phyloP scores from a whole-genome alignment of 352 stramenopile genomes.

The Phytophthora fragariae region DNA sequence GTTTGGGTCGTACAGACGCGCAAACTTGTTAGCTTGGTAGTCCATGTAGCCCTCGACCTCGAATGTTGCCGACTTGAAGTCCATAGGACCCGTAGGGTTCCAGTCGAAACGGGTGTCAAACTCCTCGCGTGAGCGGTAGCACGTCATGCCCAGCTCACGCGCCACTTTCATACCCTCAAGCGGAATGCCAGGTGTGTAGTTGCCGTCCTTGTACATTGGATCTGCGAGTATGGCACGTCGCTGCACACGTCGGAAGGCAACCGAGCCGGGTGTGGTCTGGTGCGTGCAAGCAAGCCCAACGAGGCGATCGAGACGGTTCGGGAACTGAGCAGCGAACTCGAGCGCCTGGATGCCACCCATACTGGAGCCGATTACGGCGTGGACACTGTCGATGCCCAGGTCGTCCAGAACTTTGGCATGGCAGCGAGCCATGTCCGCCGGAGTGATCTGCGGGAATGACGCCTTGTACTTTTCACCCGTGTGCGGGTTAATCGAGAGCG shows the following conservation, averaged over 20 bases:
- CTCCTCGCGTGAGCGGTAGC: neutral
- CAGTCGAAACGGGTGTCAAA: neutral
- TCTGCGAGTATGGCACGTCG: neutral
- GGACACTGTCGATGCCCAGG: neutral
- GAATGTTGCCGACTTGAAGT: neutral
- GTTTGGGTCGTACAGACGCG: neutral
- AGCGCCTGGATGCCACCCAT: neutral
- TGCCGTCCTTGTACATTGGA: neutral
- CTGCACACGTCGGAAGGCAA: neutral
- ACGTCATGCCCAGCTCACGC: neutral
- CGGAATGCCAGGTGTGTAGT: neutral
- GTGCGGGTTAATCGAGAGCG: neutral
- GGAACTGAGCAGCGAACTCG: neutral
- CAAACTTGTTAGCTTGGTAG: neutral
- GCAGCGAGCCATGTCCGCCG: neutral
- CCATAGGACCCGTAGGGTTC: neutral
- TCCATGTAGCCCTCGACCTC: neutral
- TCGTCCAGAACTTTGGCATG: neutral
- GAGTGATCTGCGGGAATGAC: neutral
- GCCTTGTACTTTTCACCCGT: neutral
- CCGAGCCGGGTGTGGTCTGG: neutral
- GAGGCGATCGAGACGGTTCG: neutral
- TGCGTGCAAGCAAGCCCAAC: neutral
- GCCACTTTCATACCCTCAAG: neutral
- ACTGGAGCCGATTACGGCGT: neutral